A percentile compares a stretch with the other conserved stretches of the same genome.
phyloP scores from a whole-genome alignment of 257 asterid genomes.

The Voacanga thouarsii region DNA sequence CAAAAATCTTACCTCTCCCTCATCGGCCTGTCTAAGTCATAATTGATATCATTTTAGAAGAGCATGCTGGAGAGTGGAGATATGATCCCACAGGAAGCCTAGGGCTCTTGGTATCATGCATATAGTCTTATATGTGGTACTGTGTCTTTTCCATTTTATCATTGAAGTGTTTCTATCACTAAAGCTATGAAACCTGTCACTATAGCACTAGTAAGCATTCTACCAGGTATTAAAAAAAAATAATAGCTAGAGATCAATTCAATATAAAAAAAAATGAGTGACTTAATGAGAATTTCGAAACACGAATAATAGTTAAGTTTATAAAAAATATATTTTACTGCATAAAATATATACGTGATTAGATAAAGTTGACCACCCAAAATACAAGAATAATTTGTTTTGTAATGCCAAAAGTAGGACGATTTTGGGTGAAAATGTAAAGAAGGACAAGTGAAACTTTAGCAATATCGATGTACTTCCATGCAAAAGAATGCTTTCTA shows the following conservation, averaged over 20 bases:
- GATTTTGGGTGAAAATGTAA: too few relatives aligned
- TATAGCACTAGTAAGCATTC: neutral
- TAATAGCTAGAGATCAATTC: neutral
- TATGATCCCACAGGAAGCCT: constrained; percentile 30
- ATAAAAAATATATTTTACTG: too few relatives aligned
- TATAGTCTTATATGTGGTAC: neutral
- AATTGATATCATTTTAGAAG: constrained; percentile 47
- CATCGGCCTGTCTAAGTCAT: constrained; percentile 44
- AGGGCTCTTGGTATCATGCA: constrained; percentile 24
- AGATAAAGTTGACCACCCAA: too few relatives aligned
- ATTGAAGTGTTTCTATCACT: constrained; percentile 59
- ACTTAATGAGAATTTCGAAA: too few relatives aligned
- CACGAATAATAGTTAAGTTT: too few relatives aligned
- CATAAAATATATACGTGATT: too few relatives aligned
- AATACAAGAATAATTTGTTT: too few relatives aligned
- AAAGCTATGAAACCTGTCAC: constrained; percentile 13
- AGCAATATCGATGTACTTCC: too few relatives aligned
- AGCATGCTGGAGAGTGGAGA: constrained; percentile 46
- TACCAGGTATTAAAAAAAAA: neutral
- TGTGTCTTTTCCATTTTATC: constrained; percentile 31
- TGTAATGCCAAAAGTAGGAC: too few relatives aligned
- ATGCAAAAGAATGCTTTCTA: too few relatives aligned
- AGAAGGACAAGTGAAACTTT: too few relatives aligned
- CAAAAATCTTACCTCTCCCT: constrained; percentile 42
- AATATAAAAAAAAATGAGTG: neutral